phyloP scores from a whole-genome alignment of 2,329 filamentous ascomycete species.

The Talaromyces sp. region DNA sequence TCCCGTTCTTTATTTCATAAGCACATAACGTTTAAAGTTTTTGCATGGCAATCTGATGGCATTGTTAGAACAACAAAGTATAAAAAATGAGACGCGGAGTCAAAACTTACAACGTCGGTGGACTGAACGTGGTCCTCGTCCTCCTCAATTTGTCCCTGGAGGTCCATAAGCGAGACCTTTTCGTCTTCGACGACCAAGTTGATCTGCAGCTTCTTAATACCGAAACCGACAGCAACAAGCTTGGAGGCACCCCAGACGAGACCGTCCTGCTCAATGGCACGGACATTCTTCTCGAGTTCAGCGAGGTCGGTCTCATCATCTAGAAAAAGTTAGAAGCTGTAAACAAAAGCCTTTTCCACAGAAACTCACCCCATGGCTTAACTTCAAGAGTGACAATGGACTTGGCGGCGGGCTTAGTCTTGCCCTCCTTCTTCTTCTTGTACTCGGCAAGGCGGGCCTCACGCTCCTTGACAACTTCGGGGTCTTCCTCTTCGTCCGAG shows the following conservation, averaged over 20 bases:
- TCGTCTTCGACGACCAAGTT: constrained; percentile 97
- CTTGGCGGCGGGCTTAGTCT: constrained; percentile 80
- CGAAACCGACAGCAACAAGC: constrained; percentile 85
- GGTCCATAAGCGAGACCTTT: constrained; percentile 80
- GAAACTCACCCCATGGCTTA: constrained; percentile 90
- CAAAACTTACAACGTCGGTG: constrained; percentile 64
- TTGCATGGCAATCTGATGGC: constrained; percentile 65
- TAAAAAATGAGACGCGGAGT: not conserved
- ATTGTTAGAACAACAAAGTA: constrained; percentile 13
- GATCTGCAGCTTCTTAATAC: constrained; percentile 99
- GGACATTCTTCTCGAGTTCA: constrained; percentile 72
- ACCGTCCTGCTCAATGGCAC: constrained; percentile 82
- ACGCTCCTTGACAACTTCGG: constrained; percentile 74
- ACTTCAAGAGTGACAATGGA: constrained; percentile 93
- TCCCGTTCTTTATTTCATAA: constrained; percentile 12
- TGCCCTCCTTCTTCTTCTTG: constrained; percentile 91
- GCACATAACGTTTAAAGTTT: constrained; percentile 62
- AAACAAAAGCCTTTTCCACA: not conserved
- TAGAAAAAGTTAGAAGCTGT: constrained; percentile 20
- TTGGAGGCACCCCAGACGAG: constrained; percentile 93
- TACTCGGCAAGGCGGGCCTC: constrained; percentile 90
- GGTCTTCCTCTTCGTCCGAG: constrained; percentile 91
- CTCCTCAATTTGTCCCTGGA: constrained; percentile 78
- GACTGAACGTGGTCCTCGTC: constrained; percentile 97
- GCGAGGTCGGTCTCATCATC: constrained; percentile 93